Base-by-base conservation (phyloP, 805 yeast species). In the Sugiyamaella boreocaroliniensis region DNA sequence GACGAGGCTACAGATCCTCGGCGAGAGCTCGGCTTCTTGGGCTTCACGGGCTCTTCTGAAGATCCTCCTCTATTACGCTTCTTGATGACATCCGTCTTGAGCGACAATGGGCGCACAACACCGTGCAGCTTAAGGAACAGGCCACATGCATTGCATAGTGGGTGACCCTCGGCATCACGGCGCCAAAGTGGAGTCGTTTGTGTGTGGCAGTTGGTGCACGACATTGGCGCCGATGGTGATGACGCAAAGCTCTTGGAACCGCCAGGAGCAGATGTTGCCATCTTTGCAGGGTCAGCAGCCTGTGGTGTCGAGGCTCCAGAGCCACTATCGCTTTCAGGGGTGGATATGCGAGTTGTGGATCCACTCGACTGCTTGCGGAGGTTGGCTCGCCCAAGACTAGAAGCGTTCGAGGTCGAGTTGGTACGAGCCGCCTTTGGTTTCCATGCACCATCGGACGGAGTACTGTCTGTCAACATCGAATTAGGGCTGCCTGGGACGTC, bases 61-160 rank as follows among this genome's bases (percentile, higher is more conserved):
- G 32, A 34, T n/a, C 51, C 53, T 22, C 53, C 52, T 45, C 97
- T 76, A 68, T 90, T 96, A 61, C 99, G 78, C 68, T 89, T 88
- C 68, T 89, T 89, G 52, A 92, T 90, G 1, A 90, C 93, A 66
- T 90, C 97, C 0, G 97, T 86, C 65, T 89, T 90, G 62, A 90
- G 73, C 12, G 95, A 85, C 49, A 92, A 73, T 0, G 99, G 99
- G 53, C 98, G 75, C 56, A 88, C 95, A 2, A 89, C 92, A n/a
- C 97, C 98, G 64, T 92, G 98, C 20, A 92, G 73, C 68, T 92
- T 92, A 63, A 87, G 77, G 62, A 92, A 92, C 55, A 92, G 73
- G 0, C 98, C 99, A 72, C 99, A 92, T 0, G 99, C 98, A 68
- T 92, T 92, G 71, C 98, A 92, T 54, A 92, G 72, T 0, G 97